These are phyloP conservation scores for Venturia carpophila DNA, from an alignment of 2,329 filamentous ascomycete genomes.

Conservation along the genomic window DNA sequence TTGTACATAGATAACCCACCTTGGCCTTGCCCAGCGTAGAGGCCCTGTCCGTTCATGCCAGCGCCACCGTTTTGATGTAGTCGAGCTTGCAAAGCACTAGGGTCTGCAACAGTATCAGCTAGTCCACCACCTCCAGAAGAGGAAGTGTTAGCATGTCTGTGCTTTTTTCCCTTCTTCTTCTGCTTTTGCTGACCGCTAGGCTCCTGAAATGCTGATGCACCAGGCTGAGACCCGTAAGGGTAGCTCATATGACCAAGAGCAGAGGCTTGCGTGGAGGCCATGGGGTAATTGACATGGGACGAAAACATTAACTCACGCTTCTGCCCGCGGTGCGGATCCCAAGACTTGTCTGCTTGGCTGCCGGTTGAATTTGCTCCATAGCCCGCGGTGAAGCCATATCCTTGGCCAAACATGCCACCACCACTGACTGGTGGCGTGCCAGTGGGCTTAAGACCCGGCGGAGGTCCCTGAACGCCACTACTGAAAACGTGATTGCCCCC, in stretches of 20 bases:
- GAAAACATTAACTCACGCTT: conserved; percentile 99
- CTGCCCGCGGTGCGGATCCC: conserved; percentile 14
- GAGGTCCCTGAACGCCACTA: conserved; percentile 75
- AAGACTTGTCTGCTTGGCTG: conserved; percentile 7
- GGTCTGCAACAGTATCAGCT: conserved; percentile 99
- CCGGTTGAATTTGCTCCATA: conserved; percentile 14
- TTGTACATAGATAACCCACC: conserved; percentile 94
- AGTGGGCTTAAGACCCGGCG: conserved; percentile 89
- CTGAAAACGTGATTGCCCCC: conserved; percentile 6
- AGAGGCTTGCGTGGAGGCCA: conserved; percentile 78
- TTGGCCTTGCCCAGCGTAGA: conserved; percentile 69
- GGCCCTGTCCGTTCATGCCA: conserved; percentile 72
- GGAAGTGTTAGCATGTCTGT: conserved; percentile 99
- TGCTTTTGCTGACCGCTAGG: conserved; percentile 87
- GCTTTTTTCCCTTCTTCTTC: conserved; percentile 99
- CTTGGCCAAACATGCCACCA: conserved; percentile 81
- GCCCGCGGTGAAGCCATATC: conserved; percentile 67
- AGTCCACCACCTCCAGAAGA: conserved; percentile 87
- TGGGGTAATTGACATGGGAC: conserved; percentile 66
- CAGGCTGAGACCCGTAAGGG: conserved; percentile 61
- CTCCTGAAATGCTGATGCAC: conserved; percentile 70
- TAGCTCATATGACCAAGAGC: conserved; percentile 83
- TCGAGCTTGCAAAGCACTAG: conserved; percentile 97
- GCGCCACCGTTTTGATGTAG: conserved; percentile 84
- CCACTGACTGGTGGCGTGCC: conserved; percentile 80